Evolutionary conservation across 805 yeast genomes (phyloP).

Genomic region (Teunomyces funiuensis): DNA sequence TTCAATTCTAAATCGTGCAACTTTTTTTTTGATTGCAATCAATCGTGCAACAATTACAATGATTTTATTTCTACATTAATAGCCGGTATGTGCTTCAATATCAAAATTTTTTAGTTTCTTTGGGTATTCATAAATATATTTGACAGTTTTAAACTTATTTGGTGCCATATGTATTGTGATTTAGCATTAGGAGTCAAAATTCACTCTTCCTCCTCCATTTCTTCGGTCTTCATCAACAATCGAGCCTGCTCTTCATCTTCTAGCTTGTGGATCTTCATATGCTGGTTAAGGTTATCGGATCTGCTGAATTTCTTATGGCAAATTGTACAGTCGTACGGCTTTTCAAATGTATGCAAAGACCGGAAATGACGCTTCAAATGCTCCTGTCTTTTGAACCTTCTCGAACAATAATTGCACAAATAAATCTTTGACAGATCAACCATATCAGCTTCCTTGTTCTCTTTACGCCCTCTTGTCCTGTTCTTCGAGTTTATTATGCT

Average conservation of each 20-base stretch:
- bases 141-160: neutral
- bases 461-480: slow-evolving; percentile 63
- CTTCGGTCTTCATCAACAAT: neutral
- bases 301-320: slow-evolving; percentile 67
- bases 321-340: slow-evolving; percentile 62
- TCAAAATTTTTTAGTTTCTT: neutral
- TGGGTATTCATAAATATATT: neutral
- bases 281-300: slow-evolving; percentile 66
- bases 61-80: neutral
- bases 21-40: neutral
- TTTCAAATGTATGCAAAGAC: slow-evolving; percentile 70
- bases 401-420: slow-evolving; percentile 61
- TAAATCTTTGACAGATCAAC: slow-evolving; percentile 53
- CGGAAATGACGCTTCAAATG: slow-evolving; percentile 74
- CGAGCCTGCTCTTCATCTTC: slow-evolving; percentile 8
- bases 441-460: slow-evolving; percentile 56
- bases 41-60: too few species aligned
- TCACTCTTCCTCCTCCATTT: slow-evolving; percentile 8
- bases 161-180: neutral
- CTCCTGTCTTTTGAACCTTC: slow-evolving; percentile 72
- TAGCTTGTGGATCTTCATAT: slow-evolving; percentile 54
- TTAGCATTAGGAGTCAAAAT: too few species aligned
- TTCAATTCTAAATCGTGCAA: neutral
- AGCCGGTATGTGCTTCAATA: neutral
- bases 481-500: slow-evolving; percentile 30